Evolutionary conservation across 202 grass and related monocot genomes (phyloP).

Genomic region (Eragrostis tef): DNA sequence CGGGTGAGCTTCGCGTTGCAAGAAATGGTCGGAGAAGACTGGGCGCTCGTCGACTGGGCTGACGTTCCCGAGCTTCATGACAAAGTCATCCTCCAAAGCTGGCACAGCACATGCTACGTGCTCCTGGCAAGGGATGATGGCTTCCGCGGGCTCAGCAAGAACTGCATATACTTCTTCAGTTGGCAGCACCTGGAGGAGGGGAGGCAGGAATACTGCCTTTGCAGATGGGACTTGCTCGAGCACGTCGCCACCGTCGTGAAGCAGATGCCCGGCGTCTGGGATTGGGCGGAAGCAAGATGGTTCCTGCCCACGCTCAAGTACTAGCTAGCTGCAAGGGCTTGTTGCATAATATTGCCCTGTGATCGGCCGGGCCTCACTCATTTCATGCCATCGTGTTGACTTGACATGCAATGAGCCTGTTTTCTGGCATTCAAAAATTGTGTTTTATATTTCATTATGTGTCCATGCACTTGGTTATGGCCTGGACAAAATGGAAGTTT

Average conservation of each 20-base stretch:
- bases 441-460: too few relatives aligned
- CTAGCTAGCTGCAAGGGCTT: too few relatives aligned
- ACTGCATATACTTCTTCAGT: background rate
- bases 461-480: too few relatives aligned
- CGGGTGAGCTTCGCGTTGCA: background rate
- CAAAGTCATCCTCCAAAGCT: background rate
- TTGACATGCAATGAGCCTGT: too few relatives aligned
- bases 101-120: background rate
- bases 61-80: background rate
- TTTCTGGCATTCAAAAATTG: too few relatives aligned
- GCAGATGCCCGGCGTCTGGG: background rate
- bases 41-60: background rate
- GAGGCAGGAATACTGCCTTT: background rate
- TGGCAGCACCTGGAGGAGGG: background rate
- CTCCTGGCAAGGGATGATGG: background rate
- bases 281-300: background rate
- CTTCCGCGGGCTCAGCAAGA: background rate
- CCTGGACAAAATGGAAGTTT: too few relatives aligned
- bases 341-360: too few relatives aligned
- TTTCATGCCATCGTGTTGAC: too few relatives aligned
- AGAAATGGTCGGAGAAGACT: background rate
- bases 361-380: too few relatives aligned
- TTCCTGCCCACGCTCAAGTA: background rate
- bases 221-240: background rate
- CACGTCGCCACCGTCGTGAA: background rate